Conservation (phyloP, 2,329 filamentous ascomycete genomes). For the Calonectria naviculata region DNA sequence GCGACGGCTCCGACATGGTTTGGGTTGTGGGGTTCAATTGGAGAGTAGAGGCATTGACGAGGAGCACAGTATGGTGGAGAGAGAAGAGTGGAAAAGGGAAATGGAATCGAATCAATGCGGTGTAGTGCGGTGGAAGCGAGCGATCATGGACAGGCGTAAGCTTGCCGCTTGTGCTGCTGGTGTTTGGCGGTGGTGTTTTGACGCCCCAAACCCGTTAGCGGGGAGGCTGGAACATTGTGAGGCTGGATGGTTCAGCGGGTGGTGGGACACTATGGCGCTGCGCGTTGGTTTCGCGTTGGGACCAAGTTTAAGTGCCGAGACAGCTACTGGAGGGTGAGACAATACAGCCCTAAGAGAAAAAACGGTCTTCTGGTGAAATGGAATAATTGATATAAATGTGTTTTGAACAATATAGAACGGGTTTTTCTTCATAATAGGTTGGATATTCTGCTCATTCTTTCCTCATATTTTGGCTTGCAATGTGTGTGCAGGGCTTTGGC, state of each 20-base stretch:
- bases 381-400: not conserved
- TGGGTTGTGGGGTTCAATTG: constrained; percentile 10
- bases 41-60: constrained; percentile 8
- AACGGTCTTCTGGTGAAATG: not conserved
- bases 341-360: not conserved
- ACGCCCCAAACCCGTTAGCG: constrained; percentile 20
- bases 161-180: constrained; percentile 1
- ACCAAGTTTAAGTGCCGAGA: constrained; percentile 6
- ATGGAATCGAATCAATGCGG: not conserved
- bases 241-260: constrained; percentile 7
- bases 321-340: not conserved
- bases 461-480: not conserved
- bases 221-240: constrained; percentile 27
- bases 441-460: not conserved
- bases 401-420: too few species aligned
- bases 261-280: constrained; percentile 18
- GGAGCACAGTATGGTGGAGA: not conserved
- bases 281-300: constrained; percentile 40
- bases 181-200: constrained; percentile 9
- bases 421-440: too few species aligned
- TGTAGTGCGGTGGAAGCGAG: not conserved
- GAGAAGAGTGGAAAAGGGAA: not conserved
- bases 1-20: constrained; percentile 34
- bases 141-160: not conserved
- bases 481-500: not conserved